Percentiles rank a stretch among this genome's conserved stretches.
phyloP scores from a whole-genome alignment of 257 asterid genomes.

The Datura wrightii region DNA sequence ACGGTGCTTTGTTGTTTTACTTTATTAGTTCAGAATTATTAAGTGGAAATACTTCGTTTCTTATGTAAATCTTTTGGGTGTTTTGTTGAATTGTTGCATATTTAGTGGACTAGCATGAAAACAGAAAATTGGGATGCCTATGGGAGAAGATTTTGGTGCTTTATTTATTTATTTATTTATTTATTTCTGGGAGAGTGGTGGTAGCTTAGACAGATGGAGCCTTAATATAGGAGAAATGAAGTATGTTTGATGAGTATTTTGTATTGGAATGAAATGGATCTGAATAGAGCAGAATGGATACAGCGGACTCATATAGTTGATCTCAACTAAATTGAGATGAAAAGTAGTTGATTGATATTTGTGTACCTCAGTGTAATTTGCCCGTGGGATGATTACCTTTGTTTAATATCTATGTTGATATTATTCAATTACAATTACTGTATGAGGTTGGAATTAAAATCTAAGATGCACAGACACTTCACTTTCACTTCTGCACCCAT shows the following conservation, averaged over 20 bases:
- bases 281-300: neutral
- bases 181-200: neutral
- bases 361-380: no score
- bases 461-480: no score
- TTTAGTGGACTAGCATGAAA: neutral
- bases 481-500: no score
- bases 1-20: neutral
- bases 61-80: neutral
- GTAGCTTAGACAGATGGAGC: neutral
- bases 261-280: conserved; percentile 13
- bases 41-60: neutral
- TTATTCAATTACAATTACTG: neutral
- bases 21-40: neutral
- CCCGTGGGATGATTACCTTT: neutral
- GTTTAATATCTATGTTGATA: neutral
- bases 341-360: neutral
- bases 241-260: neutral
- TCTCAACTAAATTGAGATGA: neutral
- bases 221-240: neutral
- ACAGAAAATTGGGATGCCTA: neutral
- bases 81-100: neutral
- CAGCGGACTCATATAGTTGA: neutral
- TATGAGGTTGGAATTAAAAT: neutral
- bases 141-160: neutral
- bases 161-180: neutral